These are phyloP conservation scores for Metschnikowia lachancei DNA, from an alignment of 805 yeast genomes.

Conservation along the genomic window DNA sequence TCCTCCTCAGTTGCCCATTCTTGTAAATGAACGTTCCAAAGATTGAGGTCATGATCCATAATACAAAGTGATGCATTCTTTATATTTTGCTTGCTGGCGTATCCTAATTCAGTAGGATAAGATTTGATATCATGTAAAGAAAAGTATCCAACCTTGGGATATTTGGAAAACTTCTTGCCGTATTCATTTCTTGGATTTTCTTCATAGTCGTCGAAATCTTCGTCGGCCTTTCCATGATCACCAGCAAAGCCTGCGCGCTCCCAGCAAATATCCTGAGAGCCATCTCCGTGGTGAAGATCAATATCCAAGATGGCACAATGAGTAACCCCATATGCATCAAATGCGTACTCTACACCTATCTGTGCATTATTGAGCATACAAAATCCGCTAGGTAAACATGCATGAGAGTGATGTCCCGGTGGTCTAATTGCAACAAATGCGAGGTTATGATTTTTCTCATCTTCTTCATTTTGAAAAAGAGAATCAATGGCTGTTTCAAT, in stretches of 20 bases:
- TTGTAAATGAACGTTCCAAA: constrained; percentile 82
- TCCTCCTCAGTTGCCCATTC: constrained; percentile 63
- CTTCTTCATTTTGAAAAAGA: constrained; percentile 22
- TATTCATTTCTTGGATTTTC: constrained; percentile 45
- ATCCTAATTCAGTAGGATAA: constrained; percentile 78
- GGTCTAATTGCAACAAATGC: constrained; percentile 74
- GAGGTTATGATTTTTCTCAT: constrained; percentile 31
- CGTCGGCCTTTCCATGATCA: constrained; percentile 47
- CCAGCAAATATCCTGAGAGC: constrained; percentile 85
- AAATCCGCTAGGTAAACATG: constrained; percentile 81
- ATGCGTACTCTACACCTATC: constrained; percentile 76
- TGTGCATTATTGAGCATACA: constrained; percentile 81
- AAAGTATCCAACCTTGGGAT: constrained; percentile 74
- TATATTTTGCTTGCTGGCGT: constrained; percentile 67
- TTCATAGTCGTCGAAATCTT: constrained; percentile 36
- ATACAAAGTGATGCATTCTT: constrained; percentile 78
- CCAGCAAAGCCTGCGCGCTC: constrained; percentile 61
- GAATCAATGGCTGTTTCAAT: constrained; percentile 67
- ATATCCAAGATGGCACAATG: constrained; percentile 82
- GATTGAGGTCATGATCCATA: constrained; percentile 69
- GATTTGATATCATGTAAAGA: constrained; percentile 84
- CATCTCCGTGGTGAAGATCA: constrained; percentile 88
- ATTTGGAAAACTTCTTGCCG: constrained; percentile 42
- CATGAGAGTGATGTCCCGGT: constrained; percentile 86
- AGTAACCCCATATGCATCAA: constrained; percentile 56